Evolutionary conservation across 129 eudicot genomes (phyloP), one percentile per base, ranked within the genome.

Genomic region (Mikania micrantha): DNA sequence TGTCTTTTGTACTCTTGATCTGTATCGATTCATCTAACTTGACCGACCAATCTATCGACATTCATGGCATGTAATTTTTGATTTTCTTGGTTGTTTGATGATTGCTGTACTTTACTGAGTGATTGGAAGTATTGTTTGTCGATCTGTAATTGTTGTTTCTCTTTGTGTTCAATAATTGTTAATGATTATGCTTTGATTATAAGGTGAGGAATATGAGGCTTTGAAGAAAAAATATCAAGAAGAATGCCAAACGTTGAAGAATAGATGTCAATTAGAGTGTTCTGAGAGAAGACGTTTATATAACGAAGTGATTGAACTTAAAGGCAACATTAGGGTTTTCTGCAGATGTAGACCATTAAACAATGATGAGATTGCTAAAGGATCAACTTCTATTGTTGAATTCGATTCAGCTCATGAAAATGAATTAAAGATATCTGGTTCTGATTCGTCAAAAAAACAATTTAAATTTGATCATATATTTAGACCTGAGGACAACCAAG

Each of bases 251-350:
- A 19, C 56, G 47, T 53, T 88, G 74, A 85, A 77, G 69, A 89
- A 79, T 67, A 85, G 84, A 77, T 93, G 83, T 61, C 79, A 86
- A 15, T 81, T 78, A 35, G 96, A 88, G 72, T 84, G 76, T 50
- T 56, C 80, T 6, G 90, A 88, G 69, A 80, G 95, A 71, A 84
- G 83, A 75, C 79, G 85, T 36, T 84, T 93, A 9, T 93, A 93
- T 69, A 93, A 93, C 72, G 92, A 88, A 86, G 91, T 93, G 75
- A 84, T 93, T 54, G 96, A 93, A 77, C 95, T 93, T 0, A 93
- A 88, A 80, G 98, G 98, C 17, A 93, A 93, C 79, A 93, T 93
- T 24, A 84, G 95, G 83, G 98, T 93, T 50, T 93, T 86, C 69
- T 93, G 96, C 50, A 83, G 98, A 80, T 93, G 98, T 60, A 84